Evolutionary conservation across 2,329 filamentous ascomycete genomes (phyloP), one percentile per base, ranked within the genome.

Genomic region (Blumeria graminis): DNA sequence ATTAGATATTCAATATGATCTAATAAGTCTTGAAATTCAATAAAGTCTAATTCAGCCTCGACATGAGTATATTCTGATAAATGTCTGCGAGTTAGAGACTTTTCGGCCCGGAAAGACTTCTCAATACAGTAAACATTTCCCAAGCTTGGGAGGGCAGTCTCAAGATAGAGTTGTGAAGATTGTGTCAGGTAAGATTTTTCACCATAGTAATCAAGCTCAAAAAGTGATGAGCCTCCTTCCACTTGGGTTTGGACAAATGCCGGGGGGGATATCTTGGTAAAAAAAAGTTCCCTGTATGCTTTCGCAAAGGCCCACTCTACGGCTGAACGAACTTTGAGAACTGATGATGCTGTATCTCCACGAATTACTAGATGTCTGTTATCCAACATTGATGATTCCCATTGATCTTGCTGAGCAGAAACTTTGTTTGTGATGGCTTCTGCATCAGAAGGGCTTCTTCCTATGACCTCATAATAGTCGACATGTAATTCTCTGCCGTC

Each of bases 61-160:
- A 98, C 78, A 72, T 98, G 92, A 1, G 89, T 94, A 74, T 95
- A 98, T 71, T 98, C 92, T 52, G 87, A 86, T 64, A 98, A 72
- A 69, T 98, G 92, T 65, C 92, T 86, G 60, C 92, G 84, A 54
- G 92, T 98, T 57, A 96, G 75, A 6, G 84, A 90, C 72, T 95
- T 95, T 71, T 98, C 92, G 13, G 92, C 92, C 60, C 92, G 89
- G 82, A 98, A 98, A 1, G 90, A 96, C 70, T 94, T 94, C 70
- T 94, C 89, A 65, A 98, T 90, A 68, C 90, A 96, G 77, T 93
- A 98, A 56, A 95, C 88, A 68, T 95, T 86, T 63, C 92, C 92
- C 65, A 96, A 76, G 55, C 84, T 86, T 10, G 90, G 87, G 35
- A 98, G 74, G 62, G 83, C 87, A 35, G 92, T 98, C 75, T 98